Evolutionary conservation across 1,139 yeast genomes (phyloP), one percentile per base, ranked within the genome.

Genomic region (Blastobotrys illinoisensis): DNA sequence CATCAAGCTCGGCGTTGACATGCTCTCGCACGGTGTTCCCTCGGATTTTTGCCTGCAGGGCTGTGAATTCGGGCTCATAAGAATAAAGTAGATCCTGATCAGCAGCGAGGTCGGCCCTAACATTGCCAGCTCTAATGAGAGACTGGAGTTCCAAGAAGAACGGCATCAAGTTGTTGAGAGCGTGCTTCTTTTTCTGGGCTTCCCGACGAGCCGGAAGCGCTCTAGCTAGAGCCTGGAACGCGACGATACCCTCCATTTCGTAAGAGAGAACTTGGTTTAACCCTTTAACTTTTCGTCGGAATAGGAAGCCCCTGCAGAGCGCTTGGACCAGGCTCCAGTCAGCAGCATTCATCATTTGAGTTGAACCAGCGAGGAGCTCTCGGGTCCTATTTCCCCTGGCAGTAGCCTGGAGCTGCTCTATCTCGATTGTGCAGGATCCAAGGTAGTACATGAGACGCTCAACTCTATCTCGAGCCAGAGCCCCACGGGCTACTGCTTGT

Each of bases 21-120:
- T 69, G 72, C 2, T 75, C 72, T 61, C 88, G 73, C 1, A 76
- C 60, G 2, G 77, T 62, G 1, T 79, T 82, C 28, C 85, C 88
- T 57, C 87, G 74, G 1, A 76, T 73, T 56, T 79, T 72, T 44
- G 81, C 71, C 64, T 82, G 58, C 14, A 56, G 45, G 14, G n/a
- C 21, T 11, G 51, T 54, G 16, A 56, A 14, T 9, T 47, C 51
- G 40, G 47, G 18, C 13, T 57, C 72, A 72, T 47, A 48, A 19
- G 52, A 47, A 14, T 18, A 47, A 13, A 79, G 56, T 54, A 77
- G 80, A 52, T 80, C 84, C 52, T 55, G 53, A 16, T 55, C 53
- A 13, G 48, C 43, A 45, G 47, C 44, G 40, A 54, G 23, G 11
- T 52, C 1, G 82, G 66, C 43, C 51, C 60, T 13, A 54, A 56